Conservation (phyloP, 2,329 filamentous ascomycete genomes). For the Paraphaeosphaeria sporulosa region DNA sequence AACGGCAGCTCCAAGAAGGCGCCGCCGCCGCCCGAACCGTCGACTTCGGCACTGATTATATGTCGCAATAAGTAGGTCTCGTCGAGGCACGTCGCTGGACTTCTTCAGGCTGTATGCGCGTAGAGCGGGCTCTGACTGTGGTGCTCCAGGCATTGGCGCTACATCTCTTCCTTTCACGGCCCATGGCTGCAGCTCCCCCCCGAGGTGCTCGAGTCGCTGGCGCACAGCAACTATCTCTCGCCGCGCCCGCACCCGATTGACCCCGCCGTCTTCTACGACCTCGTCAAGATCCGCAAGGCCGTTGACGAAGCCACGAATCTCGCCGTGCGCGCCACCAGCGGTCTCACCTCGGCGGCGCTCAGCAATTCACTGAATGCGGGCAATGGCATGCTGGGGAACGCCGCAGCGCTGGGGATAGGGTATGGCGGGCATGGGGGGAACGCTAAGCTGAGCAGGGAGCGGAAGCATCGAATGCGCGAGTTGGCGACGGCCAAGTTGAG, state of each 20-base stretch:
- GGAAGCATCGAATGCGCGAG: constrained; percentile 80
- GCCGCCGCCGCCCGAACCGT: constrained; percentile 25
- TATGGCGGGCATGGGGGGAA: constrained; percentile 63
- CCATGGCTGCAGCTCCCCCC: constrained; percentile 82
- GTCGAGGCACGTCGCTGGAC: constrained; percentile 33
- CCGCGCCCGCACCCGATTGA: constrained; percentile 79
- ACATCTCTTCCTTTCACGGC: constrained; percentile 84
- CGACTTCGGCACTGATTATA: constrained; percentile 49
- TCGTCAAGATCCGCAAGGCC: constrained; percentile 80
- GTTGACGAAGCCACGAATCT: constrained; percentile 83
- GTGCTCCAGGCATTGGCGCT: constrained; percentile 75
- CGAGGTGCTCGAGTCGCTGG: constrained; percentile 80
- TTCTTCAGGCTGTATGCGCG: constrained; percentile 11
- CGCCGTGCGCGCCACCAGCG: constrained; percentile 78
- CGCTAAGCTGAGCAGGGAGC: constrained; percentile 75
- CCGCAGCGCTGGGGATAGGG: constrained; percentile 65
- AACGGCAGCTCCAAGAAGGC: constrained; percentile 28
- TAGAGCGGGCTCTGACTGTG: constrained; percentile 20
- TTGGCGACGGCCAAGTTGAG: constrained; percentile 80
- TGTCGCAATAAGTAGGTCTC: constrained; percentile 54
- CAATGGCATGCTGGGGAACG: constrained; percentile 59
- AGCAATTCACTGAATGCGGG: constrained; percentile 62
- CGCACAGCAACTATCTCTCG: constrained; percentile 80
- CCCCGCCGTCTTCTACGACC: constrained; percentile 81
- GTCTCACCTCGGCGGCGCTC: constrained; percentile 70